Conservation (phyloP, 2,329 filamentous ascomycete genomes). For the Samsoniella hepiali region DNA sequence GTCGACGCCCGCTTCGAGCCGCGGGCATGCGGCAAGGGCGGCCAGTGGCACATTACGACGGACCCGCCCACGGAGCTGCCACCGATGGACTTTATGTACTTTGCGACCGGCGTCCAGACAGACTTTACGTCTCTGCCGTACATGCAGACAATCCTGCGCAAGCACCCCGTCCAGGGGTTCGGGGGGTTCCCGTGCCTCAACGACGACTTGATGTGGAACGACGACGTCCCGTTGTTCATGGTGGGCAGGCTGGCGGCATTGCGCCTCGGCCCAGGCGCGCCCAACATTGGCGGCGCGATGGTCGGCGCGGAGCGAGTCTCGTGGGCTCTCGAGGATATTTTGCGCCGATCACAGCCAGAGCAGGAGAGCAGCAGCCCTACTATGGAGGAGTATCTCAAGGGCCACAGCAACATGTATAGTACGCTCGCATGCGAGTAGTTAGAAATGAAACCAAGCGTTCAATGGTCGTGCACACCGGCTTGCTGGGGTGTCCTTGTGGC, state of each 20-base stretch:
- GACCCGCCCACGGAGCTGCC: constrained; percentile 52
- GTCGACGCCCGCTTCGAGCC: constrained; percentile 47
- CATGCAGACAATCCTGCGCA: constrained; percentile 54
- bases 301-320: constrained; percentile 70
- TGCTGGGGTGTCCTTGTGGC: too few species aligned
- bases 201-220: constrained; percentile 72
- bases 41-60: constrained; percentile 44
- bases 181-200: constrained; percentile 71
- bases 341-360: constrained; percentile 24
- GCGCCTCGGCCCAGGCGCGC: constrained; percentile 67
- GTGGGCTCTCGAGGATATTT: constrained; percentile 63
- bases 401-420: constrained; percentile 18
- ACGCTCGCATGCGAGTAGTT: constrained; percentile 12
- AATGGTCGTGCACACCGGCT: too few species aligned
- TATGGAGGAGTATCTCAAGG: constrained; percentile 16
- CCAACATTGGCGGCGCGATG: constrained; percentile 71
- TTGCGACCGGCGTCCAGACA: constrained; percentile 68
- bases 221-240: constrained; percentile 70
- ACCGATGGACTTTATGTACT: constrained; percentile 66
- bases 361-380: constrained; percentile 13
- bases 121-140: constrained; percentile 60
- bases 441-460: too few species aligned
- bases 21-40: constrained; percentile 30
- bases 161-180: constrained; percentile 59
- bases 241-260: constrained; percentile 66